phyloP scores from a whole-genome alignment of 805 yeast genomes.

The Spathaspora sp. region DNA sequence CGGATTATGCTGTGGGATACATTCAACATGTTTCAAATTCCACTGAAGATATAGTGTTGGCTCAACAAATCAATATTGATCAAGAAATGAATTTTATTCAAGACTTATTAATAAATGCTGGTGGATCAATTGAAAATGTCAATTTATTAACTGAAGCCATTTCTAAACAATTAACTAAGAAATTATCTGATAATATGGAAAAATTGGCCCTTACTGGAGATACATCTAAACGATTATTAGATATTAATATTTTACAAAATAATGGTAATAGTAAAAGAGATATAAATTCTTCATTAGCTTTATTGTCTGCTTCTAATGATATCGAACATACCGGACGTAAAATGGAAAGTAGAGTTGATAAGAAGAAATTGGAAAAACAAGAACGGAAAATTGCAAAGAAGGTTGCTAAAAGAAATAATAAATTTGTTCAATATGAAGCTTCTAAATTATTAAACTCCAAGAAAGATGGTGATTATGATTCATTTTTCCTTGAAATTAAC shows the following conservation, averaged over 20 bases:
- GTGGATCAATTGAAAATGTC: conserved; percentile 64
- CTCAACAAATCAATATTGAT: conserved; percentile 64
- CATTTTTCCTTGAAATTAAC: conserved; percentile 90
- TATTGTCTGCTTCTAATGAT: conserved; percentile 75
- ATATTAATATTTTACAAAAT: conserved; percentile 64
- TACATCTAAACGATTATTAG: conserved; percentile 80
- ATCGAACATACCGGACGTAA: conserved; percentile 89
- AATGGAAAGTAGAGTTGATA: conserved; percentile 91
- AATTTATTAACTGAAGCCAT: conserved; percentile 44
- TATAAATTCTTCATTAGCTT: conserved; percentile 69
- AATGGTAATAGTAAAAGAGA: conserved; percentile 55
- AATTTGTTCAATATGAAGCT: conserved; percentile 89
- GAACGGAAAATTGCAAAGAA: conserved; percentile 96
- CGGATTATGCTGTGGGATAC: conserved; percentile 89
- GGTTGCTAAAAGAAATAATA: conserved; percentile 84
- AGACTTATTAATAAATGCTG: conserved; percentile 71
- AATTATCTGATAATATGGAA: conserved; percentile 64
- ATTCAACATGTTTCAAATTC: conserved; percentile 75
- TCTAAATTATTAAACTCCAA: conserved; percentile 73
- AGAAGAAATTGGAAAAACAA: conserved; percentile 94
- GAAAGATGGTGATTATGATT: conserved; percentile 78
- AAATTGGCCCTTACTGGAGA: conserved; percentile 79
- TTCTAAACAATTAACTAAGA: conserved; percentile 45
- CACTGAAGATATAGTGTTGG: conserved; percentile 78
- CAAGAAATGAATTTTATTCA: conserved; percentile 67